Percentiles rank a stretch among this genome's conserved stretches.
These are phyloP conservation scores for Flaveria linearis DNA, from an alignment of 129 eudicot genomes.

Conservation along the genomic window DNA sequence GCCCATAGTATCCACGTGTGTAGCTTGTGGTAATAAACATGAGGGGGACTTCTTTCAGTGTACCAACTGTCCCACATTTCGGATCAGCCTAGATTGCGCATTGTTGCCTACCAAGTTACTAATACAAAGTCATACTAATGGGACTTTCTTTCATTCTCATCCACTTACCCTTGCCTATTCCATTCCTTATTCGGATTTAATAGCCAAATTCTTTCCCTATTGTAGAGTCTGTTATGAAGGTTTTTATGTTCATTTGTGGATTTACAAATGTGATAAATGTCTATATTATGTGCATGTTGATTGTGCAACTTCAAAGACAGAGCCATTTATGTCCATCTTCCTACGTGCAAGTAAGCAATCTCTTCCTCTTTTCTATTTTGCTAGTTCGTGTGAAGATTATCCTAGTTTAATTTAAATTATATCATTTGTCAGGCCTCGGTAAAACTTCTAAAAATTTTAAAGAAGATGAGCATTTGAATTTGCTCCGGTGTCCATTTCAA, in stretches of 20 bases:
- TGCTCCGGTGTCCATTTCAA: neutral
- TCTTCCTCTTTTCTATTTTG: neutral
- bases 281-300: neutral
- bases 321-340: slow-evolving; percentile 1
- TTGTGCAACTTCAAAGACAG: slow-evolving; percentile 1
- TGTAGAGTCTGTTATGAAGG: neutral
- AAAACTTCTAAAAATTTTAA: neutral
- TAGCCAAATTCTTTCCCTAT: neutral
- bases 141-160: neutral
- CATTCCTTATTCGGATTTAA: neutral
- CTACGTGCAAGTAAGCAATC: neutral
- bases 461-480: neutral
- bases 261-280: neutral
- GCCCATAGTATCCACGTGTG: neutral
- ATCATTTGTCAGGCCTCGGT: no score
- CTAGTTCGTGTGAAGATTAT: no score
- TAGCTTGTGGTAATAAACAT: slow-evolving; percentile 12
- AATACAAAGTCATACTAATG: neutral
- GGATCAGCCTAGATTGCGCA: neutral
- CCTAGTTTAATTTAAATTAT: no score
- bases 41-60: slow-evolving; percentile 12
- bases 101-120: slow-evolving; percentile 4
- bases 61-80: neutral
- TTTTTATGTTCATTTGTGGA: neutral
- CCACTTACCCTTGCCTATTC: neutral